These are phyloP conservation scores for Paecilomyces fulvus DNA, from an alignment of 2,329 filamentous ascomycete genomes.

Conservation along the genomic window DNA sequence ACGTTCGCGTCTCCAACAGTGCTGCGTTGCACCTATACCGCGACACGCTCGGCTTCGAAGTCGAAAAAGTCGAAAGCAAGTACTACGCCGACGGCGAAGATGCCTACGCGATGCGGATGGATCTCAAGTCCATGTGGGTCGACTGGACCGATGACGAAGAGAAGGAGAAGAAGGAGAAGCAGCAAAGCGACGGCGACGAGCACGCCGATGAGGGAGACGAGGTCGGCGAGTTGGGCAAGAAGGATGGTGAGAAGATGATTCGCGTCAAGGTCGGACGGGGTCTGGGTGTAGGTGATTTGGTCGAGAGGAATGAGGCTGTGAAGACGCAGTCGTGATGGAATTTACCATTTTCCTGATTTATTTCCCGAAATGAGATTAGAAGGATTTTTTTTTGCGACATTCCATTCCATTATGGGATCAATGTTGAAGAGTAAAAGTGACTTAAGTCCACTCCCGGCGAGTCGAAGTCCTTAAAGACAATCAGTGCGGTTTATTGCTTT, in stretches of 20 bases:
- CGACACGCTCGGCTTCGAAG: conserved; percentile 80
- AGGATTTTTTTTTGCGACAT: no score
- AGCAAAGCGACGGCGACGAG: conserved; percentile 7
- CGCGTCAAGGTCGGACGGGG: conserved; percentile 78
- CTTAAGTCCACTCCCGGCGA: background rate
- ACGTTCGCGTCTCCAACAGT: conserved; percentile 88
- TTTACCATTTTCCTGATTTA: no score
- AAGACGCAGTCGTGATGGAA: conserved; percentile 2
- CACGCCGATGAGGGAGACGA: conserved; percentile 58
- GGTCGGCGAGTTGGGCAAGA: conserved; percentile 56
- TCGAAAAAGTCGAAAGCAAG: conserved; percentile 55
- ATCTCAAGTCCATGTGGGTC: conserved; percentile 50
- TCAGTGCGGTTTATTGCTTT: background rate
- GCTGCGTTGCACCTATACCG: conserved; percentile 89
- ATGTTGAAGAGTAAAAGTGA: background rate
- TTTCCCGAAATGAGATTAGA: no score
- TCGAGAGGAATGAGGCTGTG: conserved; percentile 39
- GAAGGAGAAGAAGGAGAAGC: conserved; percentile 21
- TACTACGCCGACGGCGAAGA: conserved; percentile 93
- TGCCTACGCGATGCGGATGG: conserved; percentile 86
- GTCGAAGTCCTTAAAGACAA: background rate
- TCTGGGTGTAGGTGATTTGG: conserved; percentile 61
- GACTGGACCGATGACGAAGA: conserved; percentile 41
- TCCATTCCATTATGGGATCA: no score
- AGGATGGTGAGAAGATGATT: conserved; percentile 53